Percentiles rank a stretch among this genome's conserved stretches.
Conservation (phyloP, 2,329 filamentous ascomycete genomes). For the Tolypocladium pustulatum region DNA sequence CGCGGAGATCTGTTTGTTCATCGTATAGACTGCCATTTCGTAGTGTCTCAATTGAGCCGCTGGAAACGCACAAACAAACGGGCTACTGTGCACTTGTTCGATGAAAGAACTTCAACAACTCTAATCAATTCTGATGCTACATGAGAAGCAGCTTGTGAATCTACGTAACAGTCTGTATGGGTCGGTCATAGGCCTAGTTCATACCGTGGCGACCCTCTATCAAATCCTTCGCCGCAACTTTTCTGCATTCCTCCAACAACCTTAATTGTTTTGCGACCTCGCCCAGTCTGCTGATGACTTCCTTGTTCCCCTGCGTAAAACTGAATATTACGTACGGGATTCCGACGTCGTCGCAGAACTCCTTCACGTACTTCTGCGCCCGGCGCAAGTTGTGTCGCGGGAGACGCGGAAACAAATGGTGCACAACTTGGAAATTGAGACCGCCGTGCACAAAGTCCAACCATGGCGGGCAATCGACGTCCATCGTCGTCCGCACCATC, state of each 20-base stretch:
- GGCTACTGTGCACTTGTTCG: background rate
- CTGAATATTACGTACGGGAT: slow-evolving; percentile 81
- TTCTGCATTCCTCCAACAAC: background rate
- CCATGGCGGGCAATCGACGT: slow-evolving; percentile 80
- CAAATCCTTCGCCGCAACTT: background rate
- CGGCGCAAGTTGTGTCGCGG: slow-evolving; percentile 74
- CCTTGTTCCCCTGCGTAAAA: slow-evolving; percentile 75
- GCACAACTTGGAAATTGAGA: slow-evolving; percentile 80
- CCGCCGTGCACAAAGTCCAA: slow-evolving; percentile 84
- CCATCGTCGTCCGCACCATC: slow-evolving; percentile 90
- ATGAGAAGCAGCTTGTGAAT: background rate
- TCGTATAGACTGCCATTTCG: background rate
- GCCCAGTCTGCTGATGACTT: slow-evolving; percentile 65
- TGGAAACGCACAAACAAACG: no score
- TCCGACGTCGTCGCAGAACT: slow-evolving; percentile 72
- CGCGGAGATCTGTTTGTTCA: background rate
- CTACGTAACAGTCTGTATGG: background rate
- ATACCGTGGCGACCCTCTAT: background rate
- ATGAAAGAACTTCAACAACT: background rate
- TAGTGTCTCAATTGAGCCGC: background rate
- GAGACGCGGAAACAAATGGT: slow-evolving; percentile 75
- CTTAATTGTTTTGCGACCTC: slow-evolving; percentile 41
- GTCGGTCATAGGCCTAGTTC: no score
- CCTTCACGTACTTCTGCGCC: slow-evolving; percentile 64
- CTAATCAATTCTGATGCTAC: background rate